Percentiles rank a stretch among this genome's conserved stretches.
phyloP scores from a whole-genome alignment of 768 basidiomycete species.

The Termitomyces sp. region DNA sequence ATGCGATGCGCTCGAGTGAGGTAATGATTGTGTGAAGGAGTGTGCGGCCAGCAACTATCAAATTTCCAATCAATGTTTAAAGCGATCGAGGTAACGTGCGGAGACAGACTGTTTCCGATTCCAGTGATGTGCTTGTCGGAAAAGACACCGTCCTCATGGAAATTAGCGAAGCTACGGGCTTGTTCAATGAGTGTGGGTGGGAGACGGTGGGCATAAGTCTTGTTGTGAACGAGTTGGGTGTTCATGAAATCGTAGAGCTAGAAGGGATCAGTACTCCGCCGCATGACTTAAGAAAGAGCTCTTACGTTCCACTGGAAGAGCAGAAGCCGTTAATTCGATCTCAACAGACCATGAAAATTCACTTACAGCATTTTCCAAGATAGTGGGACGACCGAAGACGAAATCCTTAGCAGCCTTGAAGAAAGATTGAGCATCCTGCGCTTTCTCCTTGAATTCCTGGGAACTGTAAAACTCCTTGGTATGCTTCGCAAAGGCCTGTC shows the following conservation, averaged over 20 bases:
- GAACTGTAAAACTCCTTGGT: constrained; percentile 56
- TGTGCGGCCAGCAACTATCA: constrained; percentile 75
- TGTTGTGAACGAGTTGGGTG: constrained; percentile 75
- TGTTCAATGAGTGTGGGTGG: constrained; percentile 76
- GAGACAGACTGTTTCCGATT: constrained; percentile 70
- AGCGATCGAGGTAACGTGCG: not conserved
- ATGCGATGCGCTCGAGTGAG: constrained; percentile 73
- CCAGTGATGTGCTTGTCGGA: constrained; percentile 52
- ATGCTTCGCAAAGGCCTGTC: constrained; percentile 61
- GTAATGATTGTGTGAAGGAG: constrained; percentile 64
- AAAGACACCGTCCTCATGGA: constrained; percentile 76
- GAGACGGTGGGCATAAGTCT: constrained; percentile 71
- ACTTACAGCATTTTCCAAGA: constrained; percentile 65
- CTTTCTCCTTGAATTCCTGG: constrained; percentile 56
- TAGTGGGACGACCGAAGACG: constrained; percentile 61
- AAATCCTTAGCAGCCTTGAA: constrained; percentile 63
- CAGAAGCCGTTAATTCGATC: constrained; percentile 10
- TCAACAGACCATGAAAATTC: not conserved
- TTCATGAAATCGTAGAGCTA: constrained; percentile 77
- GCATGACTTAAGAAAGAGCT: not conserved
- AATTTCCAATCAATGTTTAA: not conserved
- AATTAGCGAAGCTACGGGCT: constrained; percentile 70
- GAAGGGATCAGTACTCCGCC: not conserved
- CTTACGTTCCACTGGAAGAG: constrained; percentile 69
- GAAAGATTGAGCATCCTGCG: constrained; percentile 56